These are phyloP conservation scores for Dryas alaskensis DNA, from an alignment of 306 rosid species.

Conservation along the genomic window DNA sequence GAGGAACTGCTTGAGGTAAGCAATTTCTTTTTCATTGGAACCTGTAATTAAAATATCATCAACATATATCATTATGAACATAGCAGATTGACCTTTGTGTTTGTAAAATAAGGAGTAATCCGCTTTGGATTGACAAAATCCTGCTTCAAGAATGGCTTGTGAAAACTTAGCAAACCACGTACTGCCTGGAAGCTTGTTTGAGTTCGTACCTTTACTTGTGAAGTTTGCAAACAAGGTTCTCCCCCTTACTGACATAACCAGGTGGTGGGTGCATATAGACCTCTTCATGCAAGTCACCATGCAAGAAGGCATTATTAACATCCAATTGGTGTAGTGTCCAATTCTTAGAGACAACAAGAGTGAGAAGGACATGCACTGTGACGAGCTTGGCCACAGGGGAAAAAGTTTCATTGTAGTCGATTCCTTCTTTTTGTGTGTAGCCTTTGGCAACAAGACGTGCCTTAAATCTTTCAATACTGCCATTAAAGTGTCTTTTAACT, in stretches of 20 bases:
- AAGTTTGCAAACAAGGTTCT: too few species aligned
- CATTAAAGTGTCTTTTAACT: neutral
- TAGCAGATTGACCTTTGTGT: neutral
- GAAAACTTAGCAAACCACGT: neutral
- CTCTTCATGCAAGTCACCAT: neutral
- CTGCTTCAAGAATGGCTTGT: neutral
- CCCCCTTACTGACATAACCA: too few species aligned
- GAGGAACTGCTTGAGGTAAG: rapidly evolving
- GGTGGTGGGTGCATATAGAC: neutral
- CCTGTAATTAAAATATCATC: neutral
- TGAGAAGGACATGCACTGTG: too few species aligned
- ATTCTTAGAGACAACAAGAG: too few species aligned
- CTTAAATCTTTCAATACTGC: neutral
- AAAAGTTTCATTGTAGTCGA: neutral
- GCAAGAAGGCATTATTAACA: neutral
- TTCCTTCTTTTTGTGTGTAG: neutral
- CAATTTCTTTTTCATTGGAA: neutral
- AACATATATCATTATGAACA: neutral
- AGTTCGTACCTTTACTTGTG: too few species aligned
- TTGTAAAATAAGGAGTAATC: neutral
- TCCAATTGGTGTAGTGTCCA: neutral
- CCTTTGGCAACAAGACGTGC: neutral
- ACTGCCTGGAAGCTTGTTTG: too few species aligned
- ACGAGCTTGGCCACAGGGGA: neutral
- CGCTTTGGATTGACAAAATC: neutral